These are phyloP conservation scores for Chromosphaera perkinsii DNA, from an alignment of 208 protist genomes.

Conservation along the genomic window DNA sequence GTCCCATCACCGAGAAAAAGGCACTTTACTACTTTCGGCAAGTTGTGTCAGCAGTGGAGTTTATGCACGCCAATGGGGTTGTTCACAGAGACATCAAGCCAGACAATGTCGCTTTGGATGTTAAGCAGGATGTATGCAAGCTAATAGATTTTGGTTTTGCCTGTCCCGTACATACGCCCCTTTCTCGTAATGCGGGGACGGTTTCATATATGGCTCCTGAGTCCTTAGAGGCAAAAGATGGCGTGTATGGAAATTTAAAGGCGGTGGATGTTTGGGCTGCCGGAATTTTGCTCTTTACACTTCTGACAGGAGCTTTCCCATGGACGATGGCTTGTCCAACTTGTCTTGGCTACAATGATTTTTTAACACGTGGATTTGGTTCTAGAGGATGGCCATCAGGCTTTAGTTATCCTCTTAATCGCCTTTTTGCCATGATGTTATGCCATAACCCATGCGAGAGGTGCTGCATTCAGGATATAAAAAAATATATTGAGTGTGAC, in stretches of 20 bases:
- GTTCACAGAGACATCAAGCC: conserved; percentile 96
- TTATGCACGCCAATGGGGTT: conserved; percentile 90
- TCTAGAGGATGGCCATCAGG: too few relatives aligned
- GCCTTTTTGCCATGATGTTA: too few relatives aligned
- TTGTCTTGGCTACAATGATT: neutral
- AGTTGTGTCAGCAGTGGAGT: conserved; percentile 85
- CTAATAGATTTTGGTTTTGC: conserved; percentile 23
- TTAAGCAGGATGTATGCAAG: neutral
- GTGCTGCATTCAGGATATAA: too few relatives aligned
- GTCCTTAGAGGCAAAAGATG: neutral
- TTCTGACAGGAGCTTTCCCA: conserved; percentile 5
- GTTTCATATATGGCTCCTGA: conserved; percentile 12
- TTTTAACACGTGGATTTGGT: too few relatives aligned
- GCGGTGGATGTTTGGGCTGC: conserved; percentile 17
- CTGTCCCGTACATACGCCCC: neutral
- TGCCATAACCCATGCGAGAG: too few relatives aligned
- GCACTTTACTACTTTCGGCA: conserved; percentile 75
- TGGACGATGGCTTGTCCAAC: neutral
- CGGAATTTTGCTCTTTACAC: conserved; percentile 6
- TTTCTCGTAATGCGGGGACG: conserved; percentile 8
- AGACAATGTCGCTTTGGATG: conserved; percentile 69
- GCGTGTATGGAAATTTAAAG: neutral
- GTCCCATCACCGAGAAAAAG: conserved; percentile 46
- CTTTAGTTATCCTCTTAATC: too few relatives aligned
- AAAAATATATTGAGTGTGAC: too few relatives aligned